A percentile compares a stretch with the other conserved stretches of the same genome.
These are phyloP conservation scores for Podila horticola DNA, from an alignment of 192 early-diverging fungal genomes.

Conservation along the genomic window DNA sequence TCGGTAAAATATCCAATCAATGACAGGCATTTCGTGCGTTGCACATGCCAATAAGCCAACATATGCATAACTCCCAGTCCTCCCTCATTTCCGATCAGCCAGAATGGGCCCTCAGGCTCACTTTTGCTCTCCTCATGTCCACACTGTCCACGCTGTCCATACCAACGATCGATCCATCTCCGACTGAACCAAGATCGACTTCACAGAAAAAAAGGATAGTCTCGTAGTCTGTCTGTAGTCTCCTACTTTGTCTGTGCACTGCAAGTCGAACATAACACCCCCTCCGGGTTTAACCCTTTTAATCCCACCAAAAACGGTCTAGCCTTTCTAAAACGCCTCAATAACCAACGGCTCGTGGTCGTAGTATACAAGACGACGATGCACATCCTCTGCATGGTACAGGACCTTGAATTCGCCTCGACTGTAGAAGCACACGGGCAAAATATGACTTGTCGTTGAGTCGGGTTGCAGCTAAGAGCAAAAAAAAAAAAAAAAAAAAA, in stretches of 20 bases:
- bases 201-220: no score
- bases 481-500: background rate
- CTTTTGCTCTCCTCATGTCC: no score
- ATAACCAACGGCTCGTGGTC: conserved; percentile 62
- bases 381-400: conserved; percentile 67
- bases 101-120: no score
- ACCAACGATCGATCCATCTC: no score
- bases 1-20: no score
- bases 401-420: conserved; percentile 65
- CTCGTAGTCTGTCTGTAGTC: background rate
- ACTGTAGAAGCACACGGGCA: conserved; percentile 66
- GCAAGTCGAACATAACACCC: background rate
- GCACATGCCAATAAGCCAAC: no score
- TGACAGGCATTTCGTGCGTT: no score
- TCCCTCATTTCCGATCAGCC: no score
- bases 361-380: conserved; percentile 58
- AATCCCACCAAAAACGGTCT: background rate
- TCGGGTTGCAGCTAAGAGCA: conserved; percentile 58
- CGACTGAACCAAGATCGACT: no score
- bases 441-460: conserved; percentile 52
- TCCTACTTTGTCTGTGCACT: background rate
- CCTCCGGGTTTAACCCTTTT: no score
- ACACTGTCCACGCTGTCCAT: no score
- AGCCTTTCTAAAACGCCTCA: conserved; percentile 37
- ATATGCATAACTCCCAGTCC: no score